Conservation (phyloP, 345 rosid genomes). For the Excoecaria cochinchinensis region DNA sequence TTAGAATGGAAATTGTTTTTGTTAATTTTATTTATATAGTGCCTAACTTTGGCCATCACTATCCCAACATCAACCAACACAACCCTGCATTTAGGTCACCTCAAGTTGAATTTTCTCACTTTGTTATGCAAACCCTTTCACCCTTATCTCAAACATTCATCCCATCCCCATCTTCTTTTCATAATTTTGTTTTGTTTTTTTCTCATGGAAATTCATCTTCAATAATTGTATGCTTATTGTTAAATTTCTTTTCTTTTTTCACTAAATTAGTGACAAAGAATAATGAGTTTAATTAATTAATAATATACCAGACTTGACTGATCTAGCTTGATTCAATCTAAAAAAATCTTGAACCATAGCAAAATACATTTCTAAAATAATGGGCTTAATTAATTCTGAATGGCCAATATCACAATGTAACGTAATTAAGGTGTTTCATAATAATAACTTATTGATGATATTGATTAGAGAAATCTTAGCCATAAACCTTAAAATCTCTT, state of each 20-base stretch:
- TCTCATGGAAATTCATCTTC: not conserved
- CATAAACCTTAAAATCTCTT: not conserved
- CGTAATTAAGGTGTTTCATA: not conserved
- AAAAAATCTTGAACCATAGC: too few species aligned
- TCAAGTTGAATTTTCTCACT: not conserved
- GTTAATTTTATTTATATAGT: too few species aligned
- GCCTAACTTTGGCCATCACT: not conserved
- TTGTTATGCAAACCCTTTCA: too few species aligned
- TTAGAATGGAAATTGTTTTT: too few species aligned
- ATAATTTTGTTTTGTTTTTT: not conserved
- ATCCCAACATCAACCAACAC: constrained; percentile 17
- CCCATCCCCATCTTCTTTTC: constrained; percentile 4
- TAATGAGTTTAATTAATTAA: too few species aligned
- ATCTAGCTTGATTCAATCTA: too few species aligned
- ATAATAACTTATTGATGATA: not conserved
- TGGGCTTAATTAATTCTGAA: not conserved
- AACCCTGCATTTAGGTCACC: constrained; percentile 3
- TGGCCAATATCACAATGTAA: not conserved
- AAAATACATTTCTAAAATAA: not conserved
- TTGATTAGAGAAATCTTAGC: not conserved
- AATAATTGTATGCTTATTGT: not conserved
- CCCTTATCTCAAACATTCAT: constrained; percentile 18
- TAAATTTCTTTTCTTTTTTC: not conserved
- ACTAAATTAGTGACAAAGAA: too few species aligned
- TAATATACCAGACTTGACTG: too few species aligned